Evolutionary conservation across 2,329 filamentous ascomycete species (phyloP), one percentile per base, ranked within the genome.

Genomic region (Diplodia scrobiculata): DNA sequence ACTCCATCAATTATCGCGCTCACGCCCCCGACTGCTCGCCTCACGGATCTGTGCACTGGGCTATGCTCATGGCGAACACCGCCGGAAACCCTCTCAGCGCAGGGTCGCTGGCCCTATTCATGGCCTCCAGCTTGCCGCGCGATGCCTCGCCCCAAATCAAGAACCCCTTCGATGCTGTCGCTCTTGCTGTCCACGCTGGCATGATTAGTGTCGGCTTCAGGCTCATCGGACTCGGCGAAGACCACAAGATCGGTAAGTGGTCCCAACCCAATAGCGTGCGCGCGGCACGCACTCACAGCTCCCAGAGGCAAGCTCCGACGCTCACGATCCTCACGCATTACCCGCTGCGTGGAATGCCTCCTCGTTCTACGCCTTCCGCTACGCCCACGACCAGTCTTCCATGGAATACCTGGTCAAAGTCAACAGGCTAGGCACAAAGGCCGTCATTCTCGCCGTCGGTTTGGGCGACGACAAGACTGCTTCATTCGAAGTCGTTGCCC

Each of bases 331-430:
- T 10, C 86, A 85, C 9, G 83, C 87, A 36, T 83, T 98, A 2
- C 91, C 92, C 0, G 67, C 84, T 17, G 85, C 87, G 79, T 98
- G 95, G 95, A 97, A 97, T 77, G 81, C 87, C 67, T 86, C 86
- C 68, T 87, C 88, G 14, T 81, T 82, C 54, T 89, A 91, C 75
- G 86, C 89, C 66, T 97, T 98, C 78, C 87, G 92, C 69, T 98
- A 98, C 80, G 87, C 87, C 3, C 93, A 97, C 77, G 83, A 86
- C 27, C 91, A 96, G 75, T 96, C 92, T 0, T 88, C 92, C 17
- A 91, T 93, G 85, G 86, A 89, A 67, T 97, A 90, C 74, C 83
- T 97, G 32, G 77, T 97, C 70, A 94, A 92, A 75, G 80, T 96
- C 68, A 92, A 89, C 76, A 86, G 92, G 63, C 84, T 97, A 72